phyloP scores from a whole-genome alignment of 225 moss, liverwort and hornwort species.

The Physcomitrium patens region DNA sequence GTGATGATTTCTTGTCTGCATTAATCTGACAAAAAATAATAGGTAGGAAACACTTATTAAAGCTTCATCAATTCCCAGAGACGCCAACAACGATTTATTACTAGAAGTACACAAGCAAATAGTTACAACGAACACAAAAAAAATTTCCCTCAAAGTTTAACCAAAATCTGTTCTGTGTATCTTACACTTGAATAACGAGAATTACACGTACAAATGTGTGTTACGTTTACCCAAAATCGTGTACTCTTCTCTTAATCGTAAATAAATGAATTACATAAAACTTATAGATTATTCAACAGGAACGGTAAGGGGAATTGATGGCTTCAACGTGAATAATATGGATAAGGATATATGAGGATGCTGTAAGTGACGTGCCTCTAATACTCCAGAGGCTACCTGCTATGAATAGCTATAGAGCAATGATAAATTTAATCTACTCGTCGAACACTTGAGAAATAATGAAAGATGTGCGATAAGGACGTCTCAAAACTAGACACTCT shows the following conservation, averaged over 20 bases:
- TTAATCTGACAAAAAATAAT: conserved; percentile 39
- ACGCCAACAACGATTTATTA: too few relatives aligned
- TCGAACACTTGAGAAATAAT: too few relatives aligned
- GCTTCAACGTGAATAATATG: too few relatives aligned
- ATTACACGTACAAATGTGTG: too few relatives aligned
- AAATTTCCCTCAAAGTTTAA: background rate
- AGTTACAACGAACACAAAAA: background rate
- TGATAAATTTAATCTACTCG: background rate
- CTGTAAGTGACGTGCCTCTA: background rate
- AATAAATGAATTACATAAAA: background rate
- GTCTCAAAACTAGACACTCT: background rate
- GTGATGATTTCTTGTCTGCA: conserved; percentile 52
- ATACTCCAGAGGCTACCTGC: background rate
- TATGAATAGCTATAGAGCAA: conserved; percentile 5
- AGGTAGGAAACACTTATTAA: background rate
- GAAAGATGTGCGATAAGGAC: background rate
- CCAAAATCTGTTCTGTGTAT: background rate
- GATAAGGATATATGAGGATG: too few relatives aligned
- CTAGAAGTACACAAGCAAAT: background rate
- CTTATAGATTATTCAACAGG: background rate
- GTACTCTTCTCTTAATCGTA: background rate
- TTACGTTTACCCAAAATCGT: background rate
- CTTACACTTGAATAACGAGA: too few relatives aligned
- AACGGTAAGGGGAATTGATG: background rate
- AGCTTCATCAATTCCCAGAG: background rate